A percentile compares a stretch with the other conserved stretches of the same genome.
These are phyloP conservation scores for Suillus decipiens DNA, from an alignment of 768 basidiomycete genomes.

Conservation along the genomic window DNA sequence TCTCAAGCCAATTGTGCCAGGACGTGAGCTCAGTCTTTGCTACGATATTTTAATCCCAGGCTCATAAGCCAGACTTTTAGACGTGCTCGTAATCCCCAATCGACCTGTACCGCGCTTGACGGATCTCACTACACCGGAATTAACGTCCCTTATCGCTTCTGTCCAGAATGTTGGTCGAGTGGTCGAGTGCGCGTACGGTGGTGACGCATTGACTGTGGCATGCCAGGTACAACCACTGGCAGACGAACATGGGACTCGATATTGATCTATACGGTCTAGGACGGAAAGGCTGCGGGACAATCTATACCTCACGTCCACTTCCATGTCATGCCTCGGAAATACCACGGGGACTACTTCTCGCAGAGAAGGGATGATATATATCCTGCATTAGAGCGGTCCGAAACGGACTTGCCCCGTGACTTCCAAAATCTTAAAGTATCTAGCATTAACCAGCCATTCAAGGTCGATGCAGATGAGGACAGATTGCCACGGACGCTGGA, in stretches of 20 bases:
- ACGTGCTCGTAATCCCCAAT: slow-evolving; percentile 63
- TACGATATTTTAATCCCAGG: background rate
- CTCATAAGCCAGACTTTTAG: slow-evolving; percentile 21
- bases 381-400: slow-evolving; percentile 70
- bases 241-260: slow-evolving; percentile 6
- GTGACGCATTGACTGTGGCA: slow-evolving; percentile 83
- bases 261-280: slow-evolving; percentile 45
- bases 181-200: slow-evolving; percentile 80
- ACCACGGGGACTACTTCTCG: slow-evolving; percentile 66
- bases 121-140: slow-evolving; percentile 63
- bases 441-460: slow-evolving; percentile 41
- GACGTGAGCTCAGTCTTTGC: slow-evolving; percentile 61
- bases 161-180: slow-evolving; percentile 79
- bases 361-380: slow-evolving; percentile 73
- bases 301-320: slow-evolving; percentile 85
- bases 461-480: slow-evolving; percentile 71
- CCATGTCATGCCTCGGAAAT: slow-evolving; percentile 85
- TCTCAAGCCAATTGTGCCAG: slow-evolving; percentile 91
- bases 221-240: slow-evolving; percentile 63
- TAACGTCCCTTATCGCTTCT: slow-evolving; percentile 77
- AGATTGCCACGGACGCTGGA: slow-evolving; percentile 59
- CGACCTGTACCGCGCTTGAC: slow-evolving; percentile 56
- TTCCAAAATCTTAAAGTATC: slow-evolving; percentile 23
- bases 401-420: slow-evolving; percentile 49
- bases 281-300: slow-evolving; percentile 85